phyloP scores from a whole-genome alignment of 1,284 basidiomycete genomes.

The Moesziomyces sp. region DNA sequence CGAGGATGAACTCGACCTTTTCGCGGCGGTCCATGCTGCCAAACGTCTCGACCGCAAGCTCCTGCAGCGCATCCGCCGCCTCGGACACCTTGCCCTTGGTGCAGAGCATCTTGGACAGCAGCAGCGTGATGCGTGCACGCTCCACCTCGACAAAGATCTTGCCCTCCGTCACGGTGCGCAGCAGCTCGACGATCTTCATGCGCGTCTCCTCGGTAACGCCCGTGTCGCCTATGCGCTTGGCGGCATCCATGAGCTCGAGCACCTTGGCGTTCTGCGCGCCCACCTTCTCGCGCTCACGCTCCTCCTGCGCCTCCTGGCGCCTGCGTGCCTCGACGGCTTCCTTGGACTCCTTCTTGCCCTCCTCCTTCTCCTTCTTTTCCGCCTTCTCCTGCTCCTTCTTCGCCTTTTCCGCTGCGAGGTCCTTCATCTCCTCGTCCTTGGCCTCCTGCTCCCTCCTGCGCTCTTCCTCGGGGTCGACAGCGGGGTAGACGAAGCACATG shows the following conservation, averaged over 20 bases:
- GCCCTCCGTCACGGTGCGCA: constrained; percentile 92
- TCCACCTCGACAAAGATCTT: constrained; percentile 99
- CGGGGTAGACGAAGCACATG: constrained; percentile 59
- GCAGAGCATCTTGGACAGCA: constrained; percentile 61
- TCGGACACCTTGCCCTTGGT: constrained; percentile 54
- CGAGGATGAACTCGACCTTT: constrained; percentile 97
- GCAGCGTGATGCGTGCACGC: constrained; percentile 79
- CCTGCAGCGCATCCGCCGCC: constrained; percentile 74
- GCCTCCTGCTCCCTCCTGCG: constrained; percentile 56
- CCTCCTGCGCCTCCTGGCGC: constrained; percentile 37
- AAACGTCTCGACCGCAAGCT: constrained; percentile 98
- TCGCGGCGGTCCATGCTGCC: constrained; percentile 97
- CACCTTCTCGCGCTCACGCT: constrained; percentile 51
- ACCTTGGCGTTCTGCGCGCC: constrained; percentile 60
- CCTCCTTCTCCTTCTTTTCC: constrained; percentile 36
- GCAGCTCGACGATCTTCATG: constrained; percentile 73
- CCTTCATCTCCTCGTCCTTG: constrained; percentile 48
- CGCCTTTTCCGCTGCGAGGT: constrained; percentile 34
- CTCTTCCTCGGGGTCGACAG: constrained; percentile 72
- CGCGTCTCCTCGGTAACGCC: constrained; percentile 48
- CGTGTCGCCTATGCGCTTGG: constrained; percentile 51
- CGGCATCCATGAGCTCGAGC: constrained; percentile 54
- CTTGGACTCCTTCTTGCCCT: constrained; percentile 41
- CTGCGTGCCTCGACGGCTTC: constrained; percentile 36
- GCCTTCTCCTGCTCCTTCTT: constrained; percentile 39